Base-by-base conservation (phyloP, 176 grass and related monocot species). In the Microstegium vimineum region DNA sequence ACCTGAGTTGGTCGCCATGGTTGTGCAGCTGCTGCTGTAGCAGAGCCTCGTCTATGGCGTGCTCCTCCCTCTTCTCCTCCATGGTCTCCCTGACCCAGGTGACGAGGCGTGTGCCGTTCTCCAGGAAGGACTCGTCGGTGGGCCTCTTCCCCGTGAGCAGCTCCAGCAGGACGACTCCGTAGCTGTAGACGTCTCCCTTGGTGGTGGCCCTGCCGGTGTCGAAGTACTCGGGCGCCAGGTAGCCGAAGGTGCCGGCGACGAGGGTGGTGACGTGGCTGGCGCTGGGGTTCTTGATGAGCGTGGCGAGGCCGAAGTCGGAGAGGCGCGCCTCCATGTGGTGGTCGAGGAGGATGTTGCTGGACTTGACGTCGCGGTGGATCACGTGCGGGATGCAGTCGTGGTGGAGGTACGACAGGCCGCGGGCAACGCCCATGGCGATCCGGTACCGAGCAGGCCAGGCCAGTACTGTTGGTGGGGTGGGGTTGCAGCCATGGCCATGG, bases 161-260 rank as follows among this genome's bases (percentile, higher is more conserved):
- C 86, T 98, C 90, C 1, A 98, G 90, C 79, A 98, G 40, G 62
- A 98, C 72, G 59, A 94, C 92, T 32, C 92, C 88, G 70, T 89
- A 98, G 84, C 95, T 95, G 87, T 98, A 98, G 27, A 93, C 87
- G 69, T 98, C 92, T 18, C 92, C 88, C 79, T 94, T 93, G 31
- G 84, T 93, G 13, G 92, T 93, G 18, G 90, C 92, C 84, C 86
- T 91, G 18, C 95, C 90, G 1, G 88, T 94, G 59, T 98, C 86
- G 34, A 98, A 93, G 73, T 98, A 91, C 80, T 98, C 95, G n/a
- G 92, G 95, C 37, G 95, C 86, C 31, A 98, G 90, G 82, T 98
- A 98, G 34, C 90, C 89, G 70, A 94, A 98, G 38, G 92, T 98
- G 43, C 88, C 88, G 0, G 90, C 92, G 9, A 89, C 92, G 42